A percentile compares a stretch with the other conserved stretches of the same genome.
Evolutionary conservation across 768 basidiomycete genomes (phyloP).

Genomic region (Ramaria rubella): DNA sequence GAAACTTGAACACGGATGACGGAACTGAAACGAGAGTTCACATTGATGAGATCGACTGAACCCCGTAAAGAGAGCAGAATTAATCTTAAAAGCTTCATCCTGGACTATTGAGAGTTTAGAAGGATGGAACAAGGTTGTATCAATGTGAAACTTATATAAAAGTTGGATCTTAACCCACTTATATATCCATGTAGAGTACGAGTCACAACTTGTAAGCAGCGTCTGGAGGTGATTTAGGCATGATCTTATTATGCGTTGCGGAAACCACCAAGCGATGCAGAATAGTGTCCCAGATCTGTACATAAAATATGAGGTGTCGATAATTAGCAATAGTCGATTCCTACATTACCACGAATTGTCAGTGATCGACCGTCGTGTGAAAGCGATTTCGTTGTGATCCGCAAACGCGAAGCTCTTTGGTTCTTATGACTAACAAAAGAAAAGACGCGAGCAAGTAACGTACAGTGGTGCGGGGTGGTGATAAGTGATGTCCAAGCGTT

Average conservation of each 20-base stretch:
- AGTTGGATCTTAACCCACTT: no score
- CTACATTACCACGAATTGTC: not conserved
- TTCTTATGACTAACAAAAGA: not conserved
- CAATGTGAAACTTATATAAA: no score
- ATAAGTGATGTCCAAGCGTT: constrained; percentile 2
- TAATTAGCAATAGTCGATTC: not conserved
- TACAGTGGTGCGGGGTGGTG: not conserved
- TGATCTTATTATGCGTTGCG: constrained; percentile 2
- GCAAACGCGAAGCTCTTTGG: not conserved
- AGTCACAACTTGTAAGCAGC: no score
- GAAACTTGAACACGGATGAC: no score
- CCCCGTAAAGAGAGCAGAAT: no score
- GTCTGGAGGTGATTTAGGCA: not conserved
- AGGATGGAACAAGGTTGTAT: no score
- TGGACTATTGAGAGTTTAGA: no score
- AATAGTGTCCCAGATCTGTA: not conserved
- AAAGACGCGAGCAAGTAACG: not conserved
- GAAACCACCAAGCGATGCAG: constrained; percentile 2
- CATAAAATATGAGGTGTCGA: not conserved
- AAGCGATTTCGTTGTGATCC: not conserved
- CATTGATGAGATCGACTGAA: no score
- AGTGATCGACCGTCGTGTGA: not conserved
- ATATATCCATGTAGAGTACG: no score
- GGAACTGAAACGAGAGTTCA: no score
- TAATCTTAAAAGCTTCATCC: no score